Conservation (phyloP, 768 basidiomycete genomes). For the Boletus insuetus region DNA sequence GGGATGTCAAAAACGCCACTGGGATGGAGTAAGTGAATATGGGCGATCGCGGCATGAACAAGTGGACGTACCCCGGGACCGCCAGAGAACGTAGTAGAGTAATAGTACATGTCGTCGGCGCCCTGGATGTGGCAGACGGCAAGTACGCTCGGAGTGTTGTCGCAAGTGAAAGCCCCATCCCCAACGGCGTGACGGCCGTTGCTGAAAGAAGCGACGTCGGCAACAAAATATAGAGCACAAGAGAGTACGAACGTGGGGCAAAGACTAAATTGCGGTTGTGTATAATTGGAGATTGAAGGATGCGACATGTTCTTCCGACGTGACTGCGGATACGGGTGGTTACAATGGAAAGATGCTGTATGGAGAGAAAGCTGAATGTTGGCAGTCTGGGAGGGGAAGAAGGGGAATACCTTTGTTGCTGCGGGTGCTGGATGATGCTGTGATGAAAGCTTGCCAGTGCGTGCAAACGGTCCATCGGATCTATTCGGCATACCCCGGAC, state of each 20-base stretch:
- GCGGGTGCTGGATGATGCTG: constrained; percentile 6
- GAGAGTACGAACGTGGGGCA: constrained; percentile 75
- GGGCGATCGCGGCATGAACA: background rate
- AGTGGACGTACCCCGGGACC: constrained; percentile 72
- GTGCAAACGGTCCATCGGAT: background rate
- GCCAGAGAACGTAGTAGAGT: constrained; percentile 92
- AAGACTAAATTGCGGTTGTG: constrained; percentile 85
- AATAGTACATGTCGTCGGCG: constrained; percentile 81
- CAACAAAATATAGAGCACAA: background rate
- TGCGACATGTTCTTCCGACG: constrained; percentile 88
- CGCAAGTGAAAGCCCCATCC: constrained; percentile 88
- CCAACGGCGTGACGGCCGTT: constrained; percentile 97
- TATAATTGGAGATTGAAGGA: constrained; percentile 66
- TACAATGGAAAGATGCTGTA: background rate
- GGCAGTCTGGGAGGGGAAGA: background rate
- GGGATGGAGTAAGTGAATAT: constrained; percentile 8
- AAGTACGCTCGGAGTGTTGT: constrained; percentile 74
- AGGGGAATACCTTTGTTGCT: constrained; percentile 5
- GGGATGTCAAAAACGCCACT: constrained; percentile 98
- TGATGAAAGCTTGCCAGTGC: background rate
- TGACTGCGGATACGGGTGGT: constrained; percentile 39
- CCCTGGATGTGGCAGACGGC: constrained; percentile 85
- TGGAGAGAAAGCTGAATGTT: background rate
- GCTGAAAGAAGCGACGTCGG: constrained; percentile 43
- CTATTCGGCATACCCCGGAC: constrained; percentile 15